phyloP scores from a whole-genome alignment of 2,329 filamentous ascomycete genomes.

The Aspergillus pseudoviridinutans region DNA sequence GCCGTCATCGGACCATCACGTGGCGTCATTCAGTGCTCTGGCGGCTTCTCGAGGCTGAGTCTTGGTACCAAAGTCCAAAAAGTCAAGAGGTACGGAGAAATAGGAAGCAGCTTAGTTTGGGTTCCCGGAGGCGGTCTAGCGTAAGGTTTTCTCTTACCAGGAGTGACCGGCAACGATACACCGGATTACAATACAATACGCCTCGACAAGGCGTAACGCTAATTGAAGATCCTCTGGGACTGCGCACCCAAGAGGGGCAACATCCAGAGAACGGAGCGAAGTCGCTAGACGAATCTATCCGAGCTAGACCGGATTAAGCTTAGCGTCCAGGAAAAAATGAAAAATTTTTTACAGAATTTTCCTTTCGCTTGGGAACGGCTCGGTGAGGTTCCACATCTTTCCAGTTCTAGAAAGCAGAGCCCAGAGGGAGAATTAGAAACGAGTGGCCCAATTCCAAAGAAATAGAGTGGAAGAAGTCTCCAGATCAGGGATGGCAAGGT shows the following conservation, averaged over 20 bases:
- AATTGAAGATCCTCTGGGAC: slow-evolving; percentile 24
- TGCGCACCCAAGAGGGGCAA: slow-evolving; percentile 10
- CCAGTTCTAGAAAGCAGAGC: background rate
- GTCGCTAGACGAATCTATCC: slow-evolving; percentile 9
- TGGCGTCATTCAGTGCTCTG: slow-evolving; percentile 20
- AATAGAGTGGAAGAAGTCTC: too few relatives aligned
- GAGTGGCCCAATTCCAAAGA: too few relatives aligned
- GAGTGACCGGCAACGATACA: slow-evolving; percentile 14
- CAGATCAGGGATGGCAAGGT: background rate
- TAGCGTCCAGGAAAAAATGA: slow-evolving; percentile 1
- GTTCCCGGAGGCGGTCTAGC: slow-evolving; percentile 10
- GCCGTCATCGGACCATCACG: slow-evolving; percentile 26
- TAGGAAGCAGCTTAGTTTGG: background rate
- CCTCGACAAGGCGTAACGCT: slow-evolving; percentile 10
- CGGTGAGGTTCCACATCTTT: slow-evolving; percentile 6
- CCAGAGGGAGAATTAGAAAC: background rate
- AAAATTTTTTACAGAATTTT: slow-evolving; percentile 8
- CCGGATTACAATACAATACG: slow-evolving; percentile 17
- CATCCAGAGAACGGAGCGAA: background rate
- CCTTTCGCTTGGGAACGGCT: background rate
- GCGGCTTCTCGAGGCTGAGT: background rate
- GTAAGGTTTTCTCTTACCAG: slow-evolving; percentile 8
- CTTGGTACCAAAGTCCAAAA: background rate
- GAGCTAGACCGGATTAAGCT: slow-evolving; percentile 4
- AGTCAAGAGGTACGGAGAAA: background rate